Evolutionary conservation across 2,329 filamentous ascomycete species (phyloP), one percentile per base, ranked within the genome.

Genomic region (Fusarium sp.): DNA sequence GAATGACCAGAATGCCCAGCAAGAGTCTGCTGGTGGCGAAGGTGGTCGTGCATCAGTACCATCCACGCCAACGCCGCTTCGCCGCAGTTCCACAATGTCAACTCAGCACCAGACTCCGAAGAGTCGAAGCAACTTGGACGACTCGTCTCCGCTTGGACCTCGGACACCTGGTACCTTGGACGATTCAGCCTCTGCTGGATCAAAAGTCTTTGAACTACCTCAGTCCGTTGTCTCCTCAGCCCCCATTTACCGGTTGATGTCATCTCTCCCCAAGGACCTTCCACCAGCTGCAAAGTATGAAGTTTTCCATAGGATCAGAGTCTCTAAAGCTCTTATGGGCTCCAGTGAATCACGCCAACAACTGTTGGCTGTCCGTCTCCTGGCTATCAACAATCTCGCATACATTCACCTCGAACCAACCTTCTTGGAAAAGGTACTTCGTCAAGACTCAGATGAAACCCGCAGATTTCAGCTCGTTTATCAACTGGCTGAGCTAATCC

Each of bases 401-500:
- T 98, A 97, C 77, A 93, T 98, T 57, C 91, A 97, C 72, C 86
- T 87, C 4, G 97, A 99, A 75, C 82, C 87, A 6, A 88, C 89
- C n/a, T 97, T 99, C 74, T 85, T 94, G 46, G 91, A 95, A 68
- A 95, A 93, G 79, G 88, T 98, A 44, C 86, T 97, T 54, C 92
- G 93, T 70, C 91, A 94, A 72, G 97, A 99, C 77, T 88, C 90
- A 40, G 95, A 98, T 75, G 94, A 97, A 79, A 94, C 94, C 4
- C 91, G 94, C 65, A 89, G 93, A 54, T 91, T 94, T 68, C 96
- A 99, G 79, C 85, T 99, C 25, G 91, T 94, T 6, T 97, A 97
- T 76, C 97, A 99, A 80, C 87, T 99, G 40, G 93, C 93, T 20
- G 95, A 98, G 78, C 84, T 99, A 61, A 91, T 98, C 24, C 94